phyloP scores from a whole-genome alignment of 768 basidiomycete species.

The Lentinula sp. region DNA sequence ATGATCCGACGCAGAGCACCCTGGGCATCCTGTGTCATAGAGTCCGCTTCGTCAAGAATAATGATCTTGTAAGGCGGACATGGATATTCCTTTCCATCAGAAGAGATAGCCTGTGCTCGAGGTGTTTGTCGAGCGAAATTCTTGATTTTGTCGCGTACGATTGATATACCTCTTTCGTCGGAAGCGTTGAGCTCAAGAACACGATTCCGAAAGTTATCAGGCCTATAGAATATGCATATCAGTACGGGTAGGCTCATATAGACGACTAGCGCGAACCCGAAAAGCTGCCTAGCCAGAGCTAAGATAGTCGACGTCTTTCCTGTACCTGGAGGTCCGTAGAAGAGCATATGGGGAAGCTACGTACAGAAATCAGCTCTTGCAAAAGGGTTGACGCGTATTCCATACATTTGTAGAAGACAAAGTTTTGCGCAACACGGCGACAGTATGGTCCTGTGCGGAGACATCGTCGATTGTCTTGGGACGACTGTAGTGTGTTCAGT shows the following conservation, averaged over 20 bases:
- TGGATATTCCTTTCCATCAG: slow-evolving; percentile 81
- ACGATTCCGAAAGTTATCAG: slow-evolving; percentile 87
- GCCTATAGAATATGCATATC: slow-evolving; percentile 38
- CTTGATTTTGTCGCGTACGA: slow-evolving; percentile 98
- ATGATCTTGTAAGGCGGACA: slow-evolving; percentile 99
- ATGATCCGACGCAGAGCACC: slow-evolving; percentile 96
- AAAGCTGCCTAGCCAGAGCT: slow-evolving; percentile 87
- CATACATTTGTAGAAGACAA: slow-evolving; percentile 86
- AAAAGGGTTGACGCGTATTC: not conserved
- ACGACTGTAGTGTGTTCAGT: slow-evolving; percentile 46
- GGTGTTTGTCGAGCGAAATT: slow-evolving; percentile 93
- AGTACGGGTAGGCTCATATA: not conserved
- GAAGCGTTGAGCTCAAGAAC: slow-evolving; percentile 98
- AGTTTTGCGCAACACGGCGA: slow-evolving; percentile 87
- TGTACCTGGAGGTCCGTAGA: slow-evolving; percentile 98
- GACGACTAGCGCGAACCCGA: slow-evolving; percentile 57
- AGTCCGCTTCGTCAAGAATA: slow-evolving; percentile 98
- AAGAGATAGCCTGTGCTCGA: slow-evolving; percentile 65
- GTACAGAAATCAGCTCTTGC: slow-evolving; percentile 9
- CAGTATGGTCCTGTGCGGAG: slow-evolving; percentile 94
- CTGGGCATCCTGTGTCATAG: slow-evolving; percentile 99
- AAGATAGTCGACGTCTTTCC: slow-evolving; percentile 99
- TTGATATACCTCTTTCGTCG: slow-evolving; percentile 94
- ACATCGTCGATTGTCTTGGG: slow-evolving; percentile 98
- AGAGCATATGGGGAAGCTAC: slow-evolving; percentile 97